Evolutionary conservation across 305 asterid genomes (phyloP).

Genomic region (Lippia alba): DNA sequence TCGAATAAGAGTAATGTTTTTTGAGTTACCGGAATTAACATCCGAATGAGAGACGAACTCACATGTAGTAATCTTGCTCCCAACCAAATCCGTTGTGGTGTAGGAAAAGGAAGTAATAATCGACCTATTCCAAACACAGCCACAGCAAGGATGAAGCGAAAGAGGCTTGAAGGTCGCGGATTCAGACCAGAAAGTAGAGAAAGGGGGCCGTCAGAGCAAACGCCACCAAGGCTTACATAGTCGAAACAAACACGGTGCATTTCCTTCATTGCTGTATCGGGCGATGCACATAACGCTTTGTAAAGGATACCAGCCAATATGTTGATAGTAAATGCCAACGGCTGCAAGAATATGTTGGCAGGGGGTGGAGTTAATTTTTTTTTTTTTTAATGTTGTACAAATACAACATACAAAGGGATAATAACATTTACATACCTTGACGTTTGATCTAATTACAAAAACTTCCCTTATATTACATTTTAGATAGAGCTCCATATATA

Average conservation of each 20-base stretch:
- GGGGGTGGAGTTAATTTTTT: background rate
- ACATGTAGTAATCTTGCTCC: slow-evolving; percentile 68
- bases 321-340: slow-evolving; percentile 81
- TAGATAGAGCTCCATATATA: background rate
- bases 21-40: background rate
- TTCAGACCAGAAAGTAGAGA: slow-evolving; percentile 73
- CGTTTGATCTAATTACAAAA: no score
- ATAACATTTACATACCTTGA: no score
- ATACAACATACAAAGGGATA: no score
- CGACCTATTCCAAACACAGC: slow-evolving; percentile 80
- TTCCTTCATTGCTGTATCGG: slow-evolving; percentile 76
- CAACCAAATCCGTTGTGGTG: slow-evolving; percentile 57
- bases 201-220: slow-evolving; percentile 63
- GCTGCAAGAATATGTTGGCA: slow-evolving; percentile 49
- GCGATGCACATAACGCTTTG: slow-evolving; percentile 75
- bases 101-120: slow-evolving; percentile 67
- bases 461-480: no score
- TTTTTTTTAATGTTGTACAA: no score
- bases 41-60: slow-evolving; percentile 30
- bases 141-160: slow-evolving; percentile 73
- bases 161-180: slow-evolving; percentile 73
- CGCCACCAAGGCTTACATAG: slow-evolving; percentile 75
- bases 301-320: slow-evolving; percentile 80
- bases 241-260: slow-evolving; percentile 80
- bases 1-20: background rate